Percentiles rank a stretch among this genome's conserved stretches.
Conservation (phyloP, 345 rosid species). For the Leavenworthia alabamica region DNA sequence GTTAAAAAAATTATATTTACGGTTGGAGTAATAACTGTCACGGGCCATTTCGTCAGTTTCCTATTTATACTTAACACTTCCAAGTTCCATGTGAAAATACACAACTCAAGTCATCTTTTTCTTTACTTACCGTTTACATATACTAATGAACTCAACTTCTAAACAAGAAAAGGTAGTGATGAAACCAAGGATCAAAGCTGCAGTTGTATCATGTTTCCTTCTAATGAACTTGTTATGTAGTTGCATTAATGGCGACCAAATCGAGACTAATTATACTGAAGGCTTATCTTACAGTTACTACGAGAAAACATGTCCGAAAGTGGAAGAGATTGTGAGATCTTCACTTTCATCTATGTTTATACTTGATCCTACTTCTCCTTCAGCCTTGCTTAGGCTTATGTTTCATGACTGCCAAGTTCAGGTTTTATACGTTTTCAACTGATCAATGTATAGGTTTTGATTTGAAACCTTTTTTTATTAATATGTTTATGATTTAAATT, state of each 20-base stretch:
- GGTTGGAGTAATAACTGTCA: slow-evolving; percentile 23
- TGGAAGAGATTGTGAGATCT: slow-evolving; percentile 35
- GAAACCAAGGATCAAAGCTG: slow-evolving; percentile 16
- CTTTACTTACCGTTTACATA: neutral
- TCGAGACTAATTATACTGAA: slow-evolving; percentile 5
- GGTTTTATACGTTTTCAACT: slow-evolving; percentile 19
- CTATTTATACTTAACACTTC: slow-evolving; percentile 19
- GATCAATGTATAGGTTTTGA: too few relatives aligned
- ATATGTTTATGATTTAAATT: neutral
- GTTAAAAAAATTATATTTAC: neutral
- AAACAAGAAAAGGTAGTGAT: neutral
- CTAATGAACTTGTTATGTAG: slow-evolving; percentile 18
- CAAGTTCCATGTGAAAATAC: neutral
- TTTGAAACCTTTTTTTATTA: neutral
- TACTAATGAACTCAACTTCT: neutral
- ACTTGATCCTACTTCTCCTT: slow-evolving; percentile 37
- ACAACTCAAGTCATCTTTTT: neutral
- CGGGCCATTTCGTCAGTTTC: slow-evolving; percentile 9
- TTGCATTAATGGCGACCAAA: slow-evolving; percentile 13
- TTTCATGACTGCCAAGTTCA: slow-evolving; percentile 55
- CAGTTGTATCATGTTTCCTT: slow-evolving; percentile 9
- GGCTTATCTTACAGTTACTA: slow-evolving; percentile 35
- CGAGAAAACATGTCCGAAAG: slow-evolving; percentile 37
- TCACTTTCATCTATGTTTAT: slow-evolving; percentile 30
- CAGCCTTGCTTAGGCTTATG: slow-evolving; percentile 46